Percentiles rank a stretch among this genome's conserved stretches.
Evolutionary conservation across 2,329 filamentous ascomycete species (phyloP).

Genomic region (Penicillium aurantiogriseum): DNA sequence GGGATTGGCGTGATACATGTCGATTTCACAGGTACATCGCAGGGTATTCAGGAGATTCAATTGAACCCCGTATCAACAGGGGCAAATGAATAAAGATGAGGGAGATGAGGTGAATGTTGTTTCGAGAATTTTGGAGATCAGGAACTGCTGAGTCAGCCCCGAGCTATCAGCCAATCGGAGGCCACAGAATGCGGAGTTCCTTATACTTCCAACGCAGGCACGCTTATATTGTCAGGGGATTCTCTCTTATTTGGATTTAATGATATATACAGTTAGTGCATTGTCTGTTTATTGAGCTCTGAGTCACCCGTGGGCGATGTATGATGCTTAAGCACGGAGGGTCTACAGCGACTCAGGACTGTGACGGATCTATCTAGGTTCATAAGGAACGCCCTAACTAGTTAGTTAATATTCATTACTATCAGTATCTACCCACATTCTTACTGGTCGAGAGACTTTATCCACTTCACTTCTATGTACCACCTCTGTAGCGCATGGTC

Average conservation of each 20-base stretch:
- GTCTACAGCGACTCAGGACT: neutral
- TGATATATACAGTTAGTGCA: neutral
- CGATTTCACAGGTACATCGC: constrained; percentile 24
- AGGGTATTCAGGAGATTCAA: neutral
- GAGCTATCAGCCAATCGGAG: constrained; percentile 1
- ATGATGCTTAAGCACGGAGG: neutral
- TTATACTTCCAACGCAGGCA: neutral
- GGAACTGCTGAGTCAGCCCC: constrained; percentile 7
- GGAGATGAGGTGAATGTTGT: neutral
- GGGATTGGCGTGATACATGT: constrained; percentile 27
- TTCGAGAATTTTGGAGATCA: constrained; percentile 12
- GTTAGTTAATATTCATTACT: neutral
- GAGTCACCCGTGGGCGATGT: neutral
- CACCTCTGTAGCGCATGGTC: neutral
- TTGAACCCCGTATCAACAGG: neutral
- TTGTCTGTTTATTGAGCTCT: neutral
- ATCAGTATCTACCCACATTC: neutral
- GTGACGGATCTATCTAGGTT: neutral
- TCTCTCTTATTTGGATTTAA: neutral
- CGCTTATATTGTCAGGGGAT: neutral
- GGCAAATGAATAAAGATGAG: neutral
- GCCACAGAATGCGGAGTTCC: constrained; percentile 9
- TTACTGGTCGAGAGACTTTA: neutral
- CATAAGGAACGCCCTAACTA: neutral
- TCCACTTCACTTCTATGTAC: neutral